Conservation (phyloP, 2,329 filamentous ascomycete genomes). For the Capronia americana region DNA sequence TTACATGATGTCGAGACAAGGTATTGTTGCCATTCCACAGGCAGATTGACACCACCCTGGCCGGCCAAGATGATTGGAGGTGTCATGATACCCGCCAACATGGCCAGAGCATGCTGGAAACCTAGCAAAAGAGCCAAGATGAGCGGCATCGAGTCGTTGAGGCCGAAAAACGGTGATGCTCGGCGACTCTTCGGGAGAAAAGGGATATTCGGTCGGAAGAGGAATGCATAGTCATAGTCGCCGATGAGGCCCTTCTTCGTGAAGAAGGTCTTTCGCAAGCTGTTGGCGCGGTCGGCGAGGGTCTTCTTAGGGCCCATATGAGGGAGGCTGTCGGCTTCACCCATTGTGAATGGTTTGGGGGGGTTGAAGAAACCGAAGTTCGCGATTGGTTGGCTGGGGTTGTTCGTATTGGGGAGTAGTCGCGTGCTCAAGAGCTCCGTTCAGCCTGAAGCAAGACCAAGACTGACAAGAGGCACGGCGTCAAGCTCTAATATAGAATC, state of each 20-base stretch:
- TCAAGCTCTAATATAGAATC: slow-evolving; percentile 15
- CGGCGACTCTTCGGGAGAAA: slow-evolving; percentile 72
- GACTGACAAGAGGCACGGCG: background rate
- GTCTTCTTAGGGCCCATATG: slow-evolving; percentile 47
- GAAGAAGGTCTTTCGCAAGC: slow-evolving; percentile 47
- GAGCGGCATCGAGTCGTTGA: slow-evolving; percentile 72
- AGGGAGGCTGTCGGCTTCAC: slow-evolving; percentile 51
- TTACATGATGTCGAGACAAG: slow-evolving; percentile 67
- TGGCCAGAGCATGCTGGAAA: slow-evolving; percentile 72
- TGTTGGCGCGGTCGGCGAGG: slow-evolving; percentile 44
- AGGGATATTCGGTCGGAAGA: slow-evolving; percentile 81
- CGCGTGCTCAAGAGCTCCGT: background rate
- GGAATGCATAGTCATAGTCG: slow-evolving; percentile 86
- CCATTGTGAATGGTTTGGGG: slow-evolving; percentile 23
- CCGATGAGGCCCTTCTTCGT: slow-evolving; percentile 75
- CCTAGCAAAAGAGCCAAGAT: slow-evolving; percentile 70
- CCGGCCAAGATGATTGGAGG: slow-evolving; percentile 69
- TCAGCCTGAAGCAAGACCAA: slow-evolving; percentile 6
- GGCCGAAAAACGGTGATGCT: slow-evolving; percentile 72
- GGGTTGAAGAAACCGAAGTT: background rate
- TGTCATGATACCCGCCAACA: slow-evolving; percentile 67
- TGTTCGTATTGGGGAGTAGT: background rate
- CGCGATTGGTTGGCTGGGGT: slow-evolving; percentile 3
- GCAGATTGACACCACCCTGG: slow-evolving; percentile 63
- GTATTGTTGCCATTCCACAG: slow-evolving; percentile 63